These are phyloP conservation scores for Saussurea involucrata DNA, from an alignment of 129 eudicot genomes.

Conservation along the genomic window DNA sequence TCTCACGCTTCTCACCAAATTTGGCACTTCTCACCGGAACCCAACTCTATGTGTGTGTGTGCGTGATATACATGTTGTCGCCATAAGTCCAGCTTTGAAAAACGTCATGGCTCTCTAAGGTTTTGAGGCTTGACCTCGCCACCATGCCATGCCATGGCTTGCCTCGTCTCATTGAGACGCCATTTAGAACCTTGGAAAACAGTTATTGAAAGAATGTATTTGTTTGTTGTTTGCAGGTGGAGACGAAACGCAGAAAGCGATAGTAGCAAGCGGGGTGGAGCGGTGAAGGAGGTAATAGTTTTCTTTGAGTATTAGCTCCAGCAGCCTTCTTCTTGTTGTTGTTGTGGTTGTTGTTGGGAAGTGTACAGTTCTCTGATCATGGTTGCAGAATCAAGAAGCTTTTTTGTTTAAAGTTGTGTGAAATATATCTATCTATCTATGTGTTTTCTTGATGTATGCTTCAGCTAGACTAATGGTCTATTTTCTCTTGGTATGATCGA, in stretches of 20 bases:
- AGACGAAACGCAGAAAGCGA: constrained; percentile 27
- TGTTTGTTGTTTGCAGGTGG: constrained; percentile 20
- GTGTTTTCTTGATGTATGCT: neutral
- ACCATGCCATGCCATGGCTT: too few relatives aligned
- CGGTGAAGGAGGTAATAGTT: constrained; percentile 19
- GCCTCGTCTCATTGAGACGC: too few relatives aligned
- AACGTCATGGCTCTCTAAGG: too few relatives aligned
- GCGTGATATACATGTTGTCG: too few relatives aligned
- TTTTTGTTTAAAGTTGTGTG: constrained; percentile 16
- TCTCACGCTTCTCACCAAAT: too few relatives aligned
- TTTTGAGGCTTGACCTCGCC: too few relatives aligned
- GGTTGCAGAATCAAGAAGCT: constrained; percentile 18
- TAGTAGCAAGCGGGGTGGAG: neutral
- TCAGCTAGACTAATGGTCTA: constrained; percentile 5
- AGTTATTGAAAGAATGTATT: neutral
- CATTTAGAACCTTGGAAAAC: neutral
- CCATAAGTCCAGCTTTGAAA: too few relatives aligned
- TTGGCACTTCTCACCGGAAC: too few relatives aligned
- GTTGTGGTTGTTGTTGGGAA: constrained; percentile 8
- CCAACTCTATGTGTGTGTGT: too few relatives aligned
- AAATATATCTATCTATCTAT: constrained; percentile 17
- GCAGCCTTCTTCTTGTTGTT: neutral
- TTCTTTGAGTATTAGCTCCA: constrained; percentile 15
- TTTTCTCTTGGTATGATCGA: constrained; percentile 1
- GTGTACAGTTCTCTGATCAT: constrained; percentile 27